Conservation (phyloP, 1,284 basidiomycete species). For the Leccinum angustisporum region DNA sequence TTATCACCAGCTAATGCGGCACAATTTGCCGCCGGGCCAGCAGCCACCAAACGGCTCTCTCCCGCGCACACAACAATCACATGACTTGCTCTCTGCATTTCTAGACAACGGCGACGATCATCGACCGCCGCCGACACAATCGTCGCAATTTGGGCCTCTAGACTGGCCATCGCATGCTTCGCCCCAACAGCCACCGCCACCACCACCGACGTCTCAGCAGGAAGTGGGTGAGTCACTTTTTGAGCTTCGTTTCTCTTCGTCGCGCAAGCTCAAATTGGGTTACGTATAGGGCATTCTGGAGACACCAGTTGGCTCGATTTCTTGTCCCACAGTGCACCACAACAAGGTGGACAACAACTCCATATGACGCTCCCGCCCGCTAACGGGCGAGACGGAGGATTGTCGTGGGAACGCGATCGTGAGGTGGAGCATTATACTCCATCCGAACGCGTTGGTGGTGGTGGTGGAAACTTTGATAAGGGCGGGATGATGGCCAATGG, state of each 20-base stretch:
- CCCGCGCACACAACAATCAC: slow-evolving; percentile 25
- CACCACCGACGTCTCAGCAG: slow-evolving; percentile 21
- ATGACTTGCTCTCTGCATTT: slow-evolving; percentile 32
- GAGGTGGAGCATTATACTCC: slow-evolving; percentile 28
- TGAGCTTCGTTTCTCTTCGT: not conserved
- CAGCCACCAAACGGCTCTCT: slow-evolving; percentile 21
- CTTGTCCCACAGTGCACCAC: slow-evolving; percentile 28
- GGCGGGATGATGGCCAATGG: not conserved
- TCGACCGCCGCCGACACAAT: slow-evolving; percentile 22
- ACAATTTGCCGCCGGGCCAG: slow-evolving; percentile 24
- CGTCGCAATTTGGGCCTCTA: slow-evolving; percentile 26
- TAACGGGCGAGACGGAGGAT: slow-evolving; percentile 22
- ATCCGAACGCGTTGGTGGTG: slow-evolving; percentile 29
- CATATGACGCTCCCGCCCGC: slow-evolving; percentile 31
- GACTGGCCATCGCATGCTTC: slow-evolving; percentile 33
- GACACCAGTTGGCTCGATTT: slow-evolving; percentile 35
- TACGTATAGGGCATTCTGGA: slow-evolving; percentile 24
- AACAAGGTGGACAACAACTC: slow-evolving; percentile 26
- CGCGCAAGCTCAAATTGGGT: slow-evolving; percentile 7
- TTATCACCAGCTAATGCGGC: slow-evolving; percentile 34
- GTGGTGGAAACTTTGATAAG: not conserved
- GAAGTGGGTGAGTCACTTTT: slow-evolving; percentile 23
- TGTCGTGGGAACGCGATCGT: slow-evolving; percentile 35
- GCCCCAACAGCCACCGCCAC: slow-evolving; percentile 21
- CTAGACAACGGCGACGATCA: slow-evolving; percentile 31